A percentile compares a stretch with the other conserved stretches of the same genome.
phyloP scores from a whole-genome alignment of 495 filamentous ascomycete species.

The Aspergillus bertholletiae region DNA sequence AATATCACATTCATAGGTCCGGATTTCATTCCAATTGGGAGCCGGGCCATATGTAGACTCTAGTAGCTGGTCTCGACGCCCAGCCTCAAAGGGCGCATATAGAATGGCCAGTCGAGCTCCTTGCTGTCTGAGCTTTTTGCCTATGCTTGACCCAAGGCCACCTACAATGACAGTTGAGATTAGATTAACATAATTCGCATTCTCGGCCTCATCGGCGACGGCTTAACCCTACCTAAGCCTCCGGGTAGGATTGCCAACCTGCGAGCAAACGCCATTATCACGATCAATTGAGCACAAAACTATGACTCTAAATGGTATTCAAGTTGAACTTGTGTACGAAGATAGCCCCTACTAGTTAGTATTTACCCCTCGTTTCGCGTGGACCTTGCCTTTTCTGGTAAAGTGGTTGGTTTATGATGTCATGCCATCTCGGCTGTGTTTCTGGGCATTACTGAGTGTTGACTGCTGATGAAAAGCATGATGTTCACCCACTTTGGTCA shows the following conservation, averaged over 20 bases:
- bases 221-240: slow-evolving; percentile 30
- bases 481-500: no score
- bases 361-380: no score
- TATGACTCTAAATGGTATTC: neutral
- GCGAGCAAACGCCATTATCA: slow-evolving; percentile 30
- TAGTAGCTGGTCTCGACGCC: slow-evolving; percentile 33
- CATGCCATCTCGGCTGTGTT: no score
- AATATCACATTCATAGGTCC: slow-evolving; percentile 41
- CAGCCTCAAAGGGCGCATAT: slow-evolving; percentile 39
- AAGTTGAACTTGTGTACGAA: neutral
- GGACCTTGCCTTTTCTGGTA: no score
- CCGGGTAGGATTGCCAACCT: slow-evolving; percentile 38
- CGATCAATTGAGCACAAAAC: neutral
- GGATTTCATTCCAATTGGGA: slow-evolving; percentile 18
- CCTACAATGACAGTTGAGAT: slow-evolving; percentile 20
- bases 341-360: no score
- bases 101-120: slow-evolving; percentile 37
- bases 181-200: slow-evolving; percentile 5
- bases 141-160: slow-evolving; percentile 38
- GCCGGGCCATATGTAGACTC: slow-evolving; percentile 22
- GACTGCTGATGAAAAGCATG: no score
- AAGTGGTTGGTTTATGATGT: no score
- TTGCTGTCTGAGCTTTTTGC: slow-evolving; percentile 32
- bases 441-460: no score
- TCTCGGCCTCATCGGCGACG: neutral